A percentile compares a stretch with the other conserved stretches of the same genome.
Conservation (phyloP, 345 rosid species). For the Rhodomyrtus tomentosa region DNA sequence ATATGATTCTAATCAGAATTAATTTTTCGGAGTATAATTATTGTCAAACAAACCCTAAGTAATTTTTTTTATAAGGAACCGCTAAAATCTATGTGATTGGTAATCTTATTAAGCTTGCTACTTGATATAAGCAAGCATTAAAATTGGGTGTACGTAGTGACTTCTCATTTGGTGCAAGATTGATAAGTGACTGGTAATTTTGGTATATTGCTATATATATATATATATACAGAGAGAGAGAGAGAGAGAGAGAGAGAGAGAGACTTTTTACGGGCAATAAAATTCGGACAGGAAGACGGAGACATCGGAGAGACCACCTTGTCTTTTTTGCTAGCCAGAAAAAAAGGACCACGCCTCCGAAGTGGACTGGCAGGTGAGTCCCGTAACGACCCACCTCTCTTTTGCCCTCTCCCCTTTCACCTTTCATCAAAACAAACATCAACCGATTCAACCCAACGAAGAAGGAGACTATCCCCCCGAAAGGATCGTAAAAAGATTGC, state of each 20-base stretch:
- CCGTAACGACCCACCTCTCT: neutral
- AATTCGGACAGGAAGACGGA: too few relatives aligned
- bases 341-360: neutral
- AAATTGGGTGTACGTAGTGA: neutral
- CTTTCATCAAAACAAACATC: neutral
- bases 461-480: neutral
- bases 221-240: too few relatives aligned
- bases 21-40: too few relatives aligned
- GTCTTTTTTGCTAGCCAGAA: neutral
- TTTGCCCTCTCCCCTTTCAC: neutral
- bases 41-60: too few relatives aligned
- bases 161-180: neutral
- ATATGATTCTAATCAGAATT: too few relatives aligned
- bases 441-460: neutral
- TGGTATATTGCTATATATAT: too few relatives aligned
- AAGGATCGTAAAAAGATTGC: neutral
- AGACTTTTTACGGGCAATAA: too few relatives aligned
- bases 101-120: neutral
- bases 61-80: neutral
- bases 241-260: too few relatives aligned
- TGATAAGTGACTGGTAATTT: neutral
- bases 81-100: neutral
- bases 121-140: neutral
- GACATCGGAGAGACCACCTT: neutral
- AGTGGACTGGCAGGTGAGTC: slow-evolving; percentile 5